Conservation (phyloP, 179 eudicot species). For the Patellifolia procumbens region DNA sequence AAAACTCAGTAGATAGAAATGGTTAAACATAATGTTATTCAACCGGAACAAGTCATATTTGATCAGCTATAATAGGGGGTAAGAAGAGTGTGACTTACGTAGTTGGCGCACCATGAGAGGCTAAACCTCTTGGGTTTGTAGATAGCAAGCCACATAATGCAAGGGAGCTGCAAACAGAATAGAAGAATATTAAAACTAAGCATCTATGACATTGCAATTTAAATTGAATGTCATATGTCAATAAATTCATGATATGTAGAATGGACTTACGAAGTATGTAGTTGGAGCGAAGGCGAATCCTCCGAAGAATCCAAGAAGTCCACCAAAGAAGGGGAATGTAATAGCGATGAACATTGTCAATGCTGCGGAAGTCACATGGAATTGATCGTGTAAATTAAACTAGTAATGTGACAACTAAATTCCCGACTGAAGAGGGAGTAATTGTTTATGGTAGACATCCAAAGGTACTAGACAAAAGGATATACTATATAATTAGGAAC, state of each 20-base stretch:
- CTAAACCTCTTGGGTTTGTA: slow-evolving; percentile 68
- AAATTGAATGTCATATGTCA: not conserved
- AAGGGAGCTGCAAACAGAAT: slow-evolving; percentile 60
- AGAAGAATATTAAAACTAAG: not conserved
- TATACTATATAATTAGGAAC: no score
- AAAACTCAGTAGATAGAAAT: not conserved
- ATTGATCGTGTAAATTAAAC: no score
- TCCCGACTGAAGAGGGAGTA: not conserved
- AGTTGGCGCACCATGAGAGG: slow-evolving; percentile 65
- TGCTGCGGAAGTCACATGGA: slow-evolving; percentile 33
- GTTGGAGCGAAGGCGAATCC: slow-evolving; percentile 86
- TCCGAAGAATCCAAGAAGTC: slow-evolving; percentile 76
- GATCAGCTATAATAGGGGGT: not conserved
- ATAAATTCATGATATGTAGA: not conserved
- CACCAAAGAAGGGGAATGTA: slow-evolving; percentile 77
- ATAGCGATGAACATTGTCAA: slow-evolving; percentile 65
- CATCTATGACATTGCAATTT: not conserved
- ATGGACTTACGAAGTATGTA: slow-evolving; percentile 60
- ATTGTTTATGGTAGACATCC: not conserved
- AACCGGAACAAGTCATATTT: not conserved
- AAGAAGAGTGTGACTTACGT: slow-evolving; percentile 41
- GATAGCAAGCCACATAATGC: slow-evolving; percentile 79
- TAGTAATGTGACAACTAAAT: not conserved
- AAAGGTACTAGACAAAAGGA: not conserved
- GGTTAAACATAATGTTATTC: no score